Conservation (phyloP, 169 alveolate species). For the Plasmodium billcollinsi region DNA sequence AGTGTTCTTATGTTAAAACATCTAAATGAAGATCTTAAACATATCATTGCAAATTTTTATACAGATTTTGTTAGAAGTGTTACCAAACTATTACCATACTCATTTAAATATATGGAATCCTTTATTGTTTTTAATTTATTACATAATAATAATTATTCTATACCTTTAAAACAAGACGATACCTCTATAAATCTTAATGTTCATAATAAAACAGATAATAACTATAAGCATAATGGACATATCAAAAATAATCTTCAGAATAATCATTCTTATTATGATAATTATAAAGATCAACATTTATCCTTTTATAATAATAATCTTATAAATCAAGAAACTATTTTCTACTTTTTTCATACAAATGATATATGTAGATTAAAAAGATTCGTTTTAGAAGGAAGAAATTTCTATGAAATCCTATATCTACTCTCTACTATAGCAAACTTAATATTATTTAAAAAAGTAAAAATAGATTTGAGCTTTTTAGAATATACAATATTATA, state of each 20-base stretch:
- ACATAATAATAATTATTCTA: constrained; percentile 9
- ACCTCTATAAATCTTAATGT: neutral
- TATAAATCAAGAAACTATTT: constrained; percentile 18
- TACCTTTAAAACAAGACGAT: too few relatives aligned
- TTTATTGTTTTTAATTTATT: constrained; percentile 49
- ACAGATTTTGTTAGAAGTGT: constrained; percentile 47
- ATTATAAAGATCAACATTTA: neutral
- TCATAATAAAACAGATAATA: neutral
- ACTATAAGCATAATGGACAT: neutral
- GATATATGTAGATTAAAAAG: constrained; percentile 71
- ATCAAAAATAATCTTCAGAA: neutral
- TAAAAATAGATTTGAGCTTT: constrained; percentile 33
- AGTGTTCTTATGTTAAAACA: constrained; percentile 93
- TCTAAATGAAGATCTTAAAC: constrained; percentile 42
- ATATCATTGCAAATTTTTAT: constrained; percentile 30
- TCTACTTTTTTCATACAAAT: constrained; percentile 59
- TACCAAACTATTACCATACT: constrained; percentile 25
- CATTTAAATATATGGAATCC: constrained; percentile 39
- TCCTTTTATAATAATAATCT: constrained; percentile 22
- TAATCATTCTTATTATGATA: constrained; percentile 29
- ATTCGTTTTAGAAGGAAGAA: constrained; percentile 48
- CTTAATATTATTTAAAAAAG: constrained; percentile 63
- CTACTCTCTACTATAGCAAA: constrained; percentile 39
- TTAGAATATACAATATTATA: constrained; percentile 70
- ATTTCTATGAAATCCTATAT: constrained; percentile 27